Percentiles rank a stretch among this genome's conserved stretches.
phyloP scores from a whole-genome alignment of 139 green algal genomes.

The Edaphochlamys debaryana region DNA sequence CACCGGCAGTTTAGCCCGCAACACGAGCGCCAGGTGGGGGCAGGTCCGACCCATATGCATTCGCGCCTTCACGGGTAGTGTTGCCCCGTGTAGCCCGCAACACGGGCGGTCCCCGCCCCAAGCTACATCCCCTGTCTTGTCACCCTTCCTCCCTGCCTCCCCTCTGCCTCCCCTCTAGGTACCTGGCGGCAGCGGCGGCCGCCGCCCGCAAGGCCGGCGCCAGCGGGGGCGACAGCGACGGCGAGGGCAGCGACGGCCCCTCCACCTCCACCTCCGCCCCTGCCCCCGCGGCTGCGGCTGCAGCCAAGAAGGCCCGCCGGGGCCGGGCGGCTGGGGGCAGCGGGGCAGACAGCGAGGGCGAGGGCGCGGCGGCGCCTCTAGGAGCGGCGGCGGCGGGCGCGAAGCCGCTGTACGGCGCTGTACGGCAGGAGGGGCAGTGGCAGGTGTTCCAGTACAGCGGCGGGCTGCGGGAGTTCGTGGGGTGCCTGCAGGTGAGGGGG shows the following conservation, averaged over 20 bases:
- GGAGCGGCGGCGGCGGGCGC: neutral
- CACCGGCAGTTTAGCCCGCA: too few relatives aligned
- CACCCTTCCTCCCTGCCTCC: too few relatives aligned
- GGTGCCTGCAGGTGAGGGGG: constrained; percentile 58
- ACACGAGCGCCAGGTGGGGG: too few relatives aligned
- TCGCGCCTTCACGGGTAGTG: too few relatives aligned
- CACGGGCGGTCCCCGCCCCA: too few relatives aligned
- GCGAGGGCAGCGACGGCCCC: neutral
- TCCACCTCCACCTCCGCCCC: neutral
- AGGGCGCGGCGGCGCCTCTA: constrained; percentile 1
- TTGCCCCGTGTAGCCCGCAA: too few relatives aligned
- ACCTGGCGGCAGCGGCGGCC: constrained; percentile 23
- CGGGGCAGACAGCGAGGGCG: neutral
- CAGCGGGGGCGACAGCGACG: neutral
- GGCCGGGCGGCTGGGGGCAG: neutral
- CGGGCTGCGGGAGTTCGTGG: constrained; percentile 92
- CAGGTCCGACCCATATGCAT: too few relatives aligned
- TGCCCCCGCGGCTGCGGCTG: neutral
- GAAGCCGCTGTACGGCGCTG: constrained; percentile 9
- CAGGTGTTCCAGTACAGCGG: constrained; percentile 80
- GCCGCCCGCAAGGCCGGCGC: neutral
- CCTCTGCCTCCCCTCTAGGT: too few relatives aligned
- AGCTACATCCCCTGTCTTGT: too few relatives aligned
- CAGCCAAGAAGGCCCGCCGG: neutral
- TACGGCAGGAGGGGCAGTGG: constrained; percentile 56